phyloP scores from a whole-genome alignment of 257 asterid species.

The Forsythia suspensa region DNA sequence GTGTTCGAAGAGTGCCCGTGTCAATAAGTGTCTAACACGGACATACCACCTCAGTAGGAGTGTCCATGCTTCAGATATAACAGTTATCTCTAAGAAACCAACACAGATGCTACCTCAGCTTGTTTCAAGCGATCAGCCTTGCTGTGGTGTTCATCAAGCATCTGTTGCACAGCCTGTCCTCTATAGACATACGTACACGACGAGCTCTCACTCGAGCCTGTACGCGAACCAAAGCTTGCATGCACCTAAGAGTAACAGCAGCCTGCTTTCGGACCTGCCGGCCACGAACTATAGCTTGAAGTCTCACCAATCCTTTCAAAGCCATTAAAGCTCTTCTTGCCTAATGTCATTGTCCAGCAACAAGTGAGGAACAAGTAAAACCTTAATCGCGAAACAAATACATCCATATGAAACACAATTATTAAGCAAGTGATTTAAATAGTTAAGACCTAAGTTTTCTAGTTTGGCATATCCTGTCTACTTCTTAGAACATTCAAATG shows the following conservation, averaged over 20 bases:
- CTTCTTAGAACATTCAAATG: too few relatives aligned
- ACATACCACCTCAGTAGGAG: background rate
- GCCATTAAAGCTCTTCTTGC: constrained; percentile 97
- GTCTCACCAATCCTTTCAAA: constrained; percentile 86
- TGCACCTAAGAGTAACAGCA: constrained; percentile 87
- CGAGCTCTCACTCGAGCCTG: constrained; percentile 97
- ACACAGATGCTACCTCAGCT: constrained; percentile 65
- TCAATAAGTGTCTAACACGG: background rate
- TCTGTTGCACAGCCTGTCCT: constrained; percentile 89
- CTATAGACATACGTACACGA: constrained; percentile 78
- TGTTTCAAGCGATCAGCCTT: constrained; percentile 53
- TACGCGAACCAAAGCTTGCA: constrained; percentile 98
- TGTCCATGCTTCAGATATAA: background rate
- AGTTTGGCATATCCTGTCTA: too few relatives aligned
- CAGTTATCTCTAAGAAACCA: background rate
- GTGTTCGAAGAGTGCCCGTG: background rate
- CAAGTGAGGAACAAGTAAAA: background rate
- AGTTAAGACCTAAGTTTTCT: background rate
- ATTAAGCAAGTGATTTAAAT: background rate
- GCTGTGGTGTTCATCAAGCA: constrained; percentile 61
- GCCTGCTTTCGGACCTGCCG: constrained; percentile 93
- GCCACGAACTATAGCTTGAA: constrained; percentile 92
- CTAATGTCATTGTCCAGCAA: constrained; percentile 30
- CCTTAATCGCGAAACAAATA: background rate
- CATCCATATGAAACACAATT: background rate